Evolutionary conservation across 169 alveolate genomes (phyloP).

Genomic region (Eimeria tenella): DNA sequence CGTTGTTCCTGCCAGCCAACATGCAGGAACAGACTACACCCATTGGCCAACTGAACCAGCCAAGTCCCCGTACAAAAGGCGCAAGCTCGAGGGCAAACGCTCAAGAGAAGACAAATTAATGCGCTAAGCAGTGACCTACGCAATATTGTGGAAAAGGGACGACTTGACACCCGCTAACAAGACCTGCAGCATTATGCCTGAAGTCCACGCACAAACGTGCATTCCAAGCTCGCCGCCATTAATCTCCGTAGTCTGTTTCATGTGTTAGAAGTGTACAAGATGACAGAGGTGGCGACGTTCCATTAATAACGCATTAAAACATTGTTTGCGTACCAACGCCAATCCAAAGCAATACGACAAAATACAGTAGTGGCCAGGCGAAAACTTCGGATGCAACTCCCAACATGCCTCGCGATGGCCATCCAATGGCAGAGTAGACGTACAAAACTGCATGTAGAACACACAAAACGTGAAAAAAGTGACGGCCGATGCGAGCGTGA

Average conservation of each 20-base stretch:
- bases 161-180: slow-evolving; percentile 37
- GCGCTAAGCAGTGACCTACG: background rate
- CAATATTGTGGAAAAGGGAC: slow-evolving; percentile 66
- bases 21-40: background rate
- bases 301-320: background rate
- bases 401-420: slow-evolving; percentile 54
- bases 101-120: background rate
- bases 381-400: slow-evolving; percentile 29
- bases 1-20: background rate
- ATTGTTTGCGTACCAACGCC: slow-evolving; percentile 16
- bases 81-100: background rate
- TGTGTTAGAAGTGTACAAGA: too few relatives aligned
- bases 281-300: background rate
- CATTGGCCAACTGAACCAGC: background rate
- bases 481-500: background rate
- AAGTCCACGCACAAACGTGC: background rate
- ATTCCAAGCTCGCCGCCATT: background rate
- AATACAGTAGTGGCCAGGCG: slow-evolving; percentile 63
- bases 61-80: background rate
- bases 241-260: too few relatives aligned
- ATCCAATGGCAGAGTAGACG: slow-evolving; percentile 49
- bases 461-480: background rate
- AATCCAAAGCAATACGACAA: slow-evolving; percentile 41
- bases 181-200: slow-evolving; percentile 71
- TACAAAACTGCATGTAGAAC: slow-evolving; percentile 19